These are phyloP conservation scores for Ophiostoma ulmi DNA, from an alignment of 2,329 filamentous ascomycete genomes.

Conservation along the genomic window DNA sequence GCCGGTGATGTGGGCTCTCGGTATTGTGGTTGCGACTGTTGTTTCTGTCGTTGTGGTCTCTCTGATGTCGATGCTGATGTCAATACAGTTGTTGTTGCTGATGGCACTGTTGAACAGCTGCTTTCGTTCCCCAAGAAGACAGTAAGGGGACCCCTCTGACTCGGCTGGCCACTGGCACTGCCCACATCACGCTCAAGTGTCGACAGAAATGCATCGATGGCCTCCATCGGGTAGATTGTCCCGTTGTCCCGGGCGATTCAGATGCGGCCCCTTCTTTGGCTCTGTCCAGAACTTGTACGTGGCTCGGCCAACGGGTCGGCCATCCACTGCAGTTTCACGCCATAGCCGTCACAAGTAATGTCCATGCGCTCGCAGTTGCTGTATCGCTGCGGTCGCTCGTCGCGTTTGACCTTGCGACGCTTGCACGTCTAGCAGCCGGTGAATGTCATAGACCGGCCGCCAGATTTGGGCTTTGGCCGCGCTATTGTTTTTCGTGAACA, in stretches of 20 bases:
- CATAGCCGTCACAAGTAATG: slow-evolving; percentile 21
- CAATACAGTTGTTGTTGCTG: background rate
- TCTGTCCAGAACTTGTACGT: background rate
- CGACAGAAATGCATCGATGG: background rate
- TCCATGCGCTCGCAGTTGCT: slow-evolving; percentile 23
- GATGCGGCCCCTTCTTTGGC: background rate
- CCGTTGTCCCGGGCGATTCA: background rate
- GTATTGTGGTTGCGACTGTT: background rate
- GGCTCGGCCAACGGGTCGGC: background rate
- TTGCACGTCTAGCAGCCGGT: slow-evolving; percentile 24
- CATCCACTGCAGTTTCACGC: slow-evolving; percentile 22
- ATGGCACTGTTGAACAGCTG: background rate
- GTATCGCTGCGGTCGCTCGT: slow-evolving; percentile 24
- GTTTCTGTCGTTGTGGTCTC: background rate
- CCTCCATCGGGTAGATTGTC: background rate
- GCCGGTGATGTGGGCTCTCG: background rate
- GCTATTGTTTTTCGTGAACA: background rate
- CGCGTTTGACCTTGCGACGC: slow-evolving; percentile 27
- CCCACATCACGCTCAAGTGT: background rate
- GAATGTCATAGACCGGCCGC: slow-evolving; percentile 9
- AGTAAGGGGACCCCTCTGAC: background rate
- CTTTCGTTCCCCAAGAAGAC: background rate
- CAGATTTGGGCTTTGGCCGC: background rate
- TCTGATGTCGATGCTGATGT: background rate
- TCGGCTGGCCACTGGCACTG: background rate